A percentile compares a stretch with the other conserved stretches of the same genome.
These are phyloP conservation scores for Aspergillus sp. DNA, from an alignment of 2,329 filamentous ascomycete species.

Conservation along the genomic window DNA sequence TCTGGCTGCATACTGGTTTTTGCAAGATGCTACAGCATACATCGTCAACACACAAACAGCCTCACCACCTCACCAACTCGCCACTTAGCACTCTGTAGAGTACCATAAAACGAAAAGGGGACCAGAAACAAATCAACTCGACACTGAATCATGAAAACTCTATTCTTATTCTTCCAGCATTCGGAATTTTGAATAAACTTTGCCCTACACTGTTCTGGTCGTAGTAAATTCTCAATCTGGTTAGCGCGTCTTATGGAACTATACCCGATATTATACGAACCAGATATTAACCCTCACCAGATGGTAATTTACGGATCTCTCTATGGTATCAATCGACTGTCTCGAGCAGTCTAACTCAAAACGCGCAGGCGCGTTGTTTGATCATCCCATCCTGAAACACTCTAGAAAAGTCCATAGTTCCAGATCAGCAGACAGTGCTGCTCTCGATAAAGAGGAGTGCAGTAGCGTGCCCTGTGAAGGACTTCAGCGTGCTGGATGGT, in stretches of 20 bases:
- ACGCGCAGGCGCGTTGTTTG: slow-evolving; percentile 14
- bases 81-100: too few species aligned
- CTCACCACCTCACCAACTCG: too few species aligned
- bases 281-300: too few species aligned
- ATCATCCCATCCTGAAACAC: slow-evolving; percentile 27
- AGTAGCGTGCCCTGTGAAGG: background rate
- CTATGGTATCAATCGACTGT: background rate
- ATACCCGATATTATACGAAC: too few species aligned
- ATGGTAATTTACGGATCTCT: background rate
- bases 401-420: slow-evolving; percentile 20
- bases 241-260: background rate
- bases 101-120: background rate
- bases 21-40: too few species aligned
- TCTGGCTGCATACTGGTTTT: too few species aligned
- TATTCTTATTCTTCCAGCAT: background rate
- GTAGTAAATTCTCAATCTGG: background rate
- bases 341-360: slow-evolving; percentile 1
- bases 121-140: background rate
- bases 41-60: too few species aligned
- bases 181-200: background rate
- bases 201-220: background rate
- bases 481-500: background rate
- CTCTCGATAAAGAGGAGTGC: background rate
- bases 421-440: slow-evolving; percentile 2
- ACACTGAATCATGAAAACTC: background rate